A percentile compares a stretch with the other conserved stretches of the same genome.
Evolutionary conservation across 352 stramenopile genomes (phyloP).

Genomic region (Aphanomyces stellatus): DNA sequence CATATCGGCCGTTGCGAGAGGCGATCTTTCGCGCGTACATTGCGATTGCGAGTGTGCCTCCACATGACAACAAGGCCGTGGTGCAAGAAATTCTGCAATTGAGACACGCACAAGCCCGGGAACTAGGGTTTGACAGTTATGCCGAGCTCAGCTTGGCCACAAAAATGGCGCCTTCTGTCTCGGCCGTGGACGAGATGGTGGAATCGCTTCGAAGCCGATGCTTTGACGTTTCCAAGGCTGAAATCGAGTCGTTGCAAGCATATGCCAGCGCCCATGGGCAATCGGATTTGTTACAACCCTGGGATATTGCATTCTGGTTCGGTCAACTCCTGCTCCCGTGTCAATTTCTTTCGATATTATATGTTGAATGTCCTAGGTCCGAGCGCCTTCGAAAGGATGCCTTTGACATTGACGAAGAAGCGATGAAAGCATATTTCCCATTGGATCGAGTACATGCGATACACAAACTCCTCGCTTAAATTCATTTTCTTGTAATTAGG

Average conservation of each 20-base stretch:
- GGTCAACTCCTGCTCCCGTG: no score
- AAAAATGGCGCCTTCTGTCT: slow-evolving; percentile 94
- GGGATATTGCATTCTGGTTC: slow-evolving; percentile 93
- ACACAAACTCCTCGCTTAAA: background rate
- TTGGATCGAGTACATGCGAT: slow-evolving; percentile 80
- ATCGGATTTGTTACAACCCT: slow-evolving; percentile 76
- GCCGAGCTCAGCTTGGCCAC: slow-evolving; percentile 88
- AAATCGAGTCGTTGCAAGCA: slow-evolving; percentile 87
- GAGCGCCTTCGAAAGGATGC: slow-evolving; percentile 93
- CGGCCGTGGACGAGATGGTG: slow-evolving; percentile 89
- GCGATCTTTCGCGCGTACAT: slow-evolving; percentile 90
- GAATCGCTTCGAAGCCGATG: slow-evolving; percentile 91
- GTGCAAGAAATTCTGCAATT: slow-evolving; percentile 92
- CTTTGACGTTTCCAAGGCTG: slow-evolving; percentile 80
- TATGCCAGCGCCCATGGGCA: slow-evolving; percentile 82
- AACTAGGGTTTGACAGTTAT: slow-evolving; percentile 93
- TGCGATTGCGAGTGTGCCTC: slow-evolving; percentile 79
- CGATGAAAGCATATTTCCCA: slow-evolving; percentile 96
- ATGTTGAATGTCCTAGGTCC: slow-evolving; percentile 30
- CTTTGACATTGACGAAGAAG: slow-evolving; percentile 94
- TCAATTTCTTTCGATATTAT: background rate
- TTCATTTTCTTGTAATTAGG: slow-evolving; percentile 18
- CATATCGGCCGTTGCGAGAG: slow-evolving; percentile 87
- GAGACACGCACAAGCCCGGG: slow-evolving; percentile 80
- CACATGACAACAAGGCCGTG: slow-evolving; percentile 90